phyloP scores from a whole-genome alignment of 2,329 filamentous ascomycete species.

The Fusarium floridanum region DNA sequence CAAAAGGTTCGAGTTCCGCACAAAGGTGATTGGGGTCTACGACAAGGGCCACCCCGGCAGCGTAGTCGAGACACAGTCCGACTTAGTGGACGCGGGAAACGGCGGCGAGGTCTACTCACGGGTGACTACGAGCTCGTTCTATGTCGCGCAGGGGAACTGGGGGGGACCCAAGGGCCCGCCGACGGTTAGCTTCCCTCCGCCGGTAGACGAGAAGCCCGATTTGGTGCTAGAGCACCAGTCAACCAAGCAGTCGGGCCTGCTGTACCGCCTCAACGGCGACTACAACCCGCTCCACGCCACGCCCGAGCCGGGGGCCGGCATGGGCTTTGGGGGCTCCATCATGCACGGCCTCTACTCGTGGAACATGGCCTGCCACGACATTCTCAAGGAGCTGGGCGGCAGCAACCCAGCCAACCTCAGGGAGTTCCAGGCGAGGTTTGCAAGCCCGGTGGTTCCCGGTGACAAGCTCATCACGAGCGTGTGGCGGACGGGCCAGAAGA shows the following conservation, averaged over 20 bases:
- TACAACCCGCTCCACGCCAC: slow-evolving; percentile 94
- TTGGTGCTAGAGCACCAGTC: slow-evolving; percentile 78
- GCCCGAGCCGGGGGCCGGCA: slow-evolving; percentile 85
- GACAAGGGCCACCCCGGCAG: slow-evolving; percentile 89
- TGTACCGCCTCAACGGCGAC: slow-evolving; percentile 91
- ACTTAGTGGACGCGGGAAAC: slow-evolving; percentile 77
- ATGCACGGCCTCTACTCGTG: slow-evolving; percentile 91
- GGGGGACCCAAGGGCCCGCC: slow-evolving; percentile 91
- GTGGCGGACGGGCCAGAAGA: slow-evolving; percentile 79
- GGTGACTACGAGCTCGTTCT: slow-evolving; percentile 79
- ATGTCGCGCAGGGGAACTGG: slow-evolving; percentile 84
- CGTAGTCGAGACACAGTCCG: slow-evolving; percentile 83
- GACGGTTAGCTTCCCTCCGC: slow-evolving; percentile 82
- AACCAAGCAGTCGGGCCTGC: slow-evolving; percentile 76
- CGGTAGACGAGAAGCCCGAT: slow-evolving; percentile 78
- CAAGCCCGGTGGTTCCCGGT: slow-evolving; percentile 84
- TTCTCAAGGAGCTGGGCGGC: slow-evolving; percentile 79
- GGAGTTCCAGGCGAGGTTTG: slow-evolving; percentile 91
- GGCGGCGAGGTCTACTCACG: slow-evolving; percentile 80
- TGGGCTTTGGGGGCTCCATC: slow-evolving; percentile 92
- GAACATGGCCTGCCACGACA: slow-evolving; percentile 81
- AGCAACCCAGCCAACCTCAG: slow-evolving; percentile 85
- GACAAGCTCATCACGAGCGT: slow-evolving; percentile 85
- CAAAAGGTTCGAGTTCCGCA: slow-evolving; percentile 79
- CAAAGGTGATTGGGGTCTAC: slow-evolving; percentile 86